phyloP scores from a whole-genome alignment of 768 basidiomycete genomes.

The Leccinum disarticulatum region DNA sequence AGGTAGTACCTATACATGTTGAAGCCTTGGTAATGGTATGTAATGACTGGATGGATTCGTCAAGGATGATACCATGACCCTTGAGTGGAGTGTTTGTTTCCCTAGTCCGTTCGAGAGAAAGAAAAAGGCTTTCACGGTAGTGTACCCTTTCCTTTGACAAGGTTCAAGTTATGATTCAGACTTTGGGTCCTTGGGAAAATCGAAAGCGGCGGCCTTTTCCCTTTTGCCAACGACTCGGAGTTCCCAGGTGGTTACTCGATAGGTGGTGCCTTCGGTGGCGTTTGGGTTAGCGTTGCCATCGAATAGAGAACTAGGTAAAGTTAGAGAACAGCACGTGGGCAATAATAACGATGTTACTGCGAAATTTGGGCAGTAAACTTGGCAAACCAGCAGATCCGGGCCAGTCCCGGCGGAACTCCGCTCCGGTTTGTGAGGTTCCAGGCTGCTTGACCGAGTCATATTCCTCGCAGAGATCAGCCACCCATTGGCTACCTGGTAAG shows the following conservation, averaged over 20 bases:
- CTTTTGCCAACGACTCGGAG: conserved; percentile 70
- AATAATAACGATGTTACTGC: conserved; percentile 17
- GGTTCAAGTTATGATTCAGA: not conserved
- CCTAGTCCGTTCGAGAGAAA: conserved; percentile 71
- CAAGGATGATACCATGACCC: too few species aligned
- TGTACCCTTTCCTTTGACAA: conserved; percentile 53
- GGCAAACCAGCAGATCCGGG: too few species aligned
- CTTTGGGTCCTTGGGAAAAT: conserved; percentile 81
- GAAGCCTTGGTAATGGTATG: too few species aligned
- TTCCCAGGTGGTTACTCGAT: conserved; percentile 71
- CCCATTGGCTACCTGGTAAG: too few species aligned
- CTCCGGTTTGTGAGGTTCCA: too few species aligned
- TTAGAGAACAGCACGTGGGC: conserved; percentile 13
- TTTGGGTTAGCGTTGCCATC: conserved; percentile 31
- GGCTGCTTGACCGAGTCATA: too few species aligned
- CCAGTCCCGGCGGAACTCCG: too few species aligned
- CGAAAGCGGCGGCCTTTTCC: conserved; percentile 81
- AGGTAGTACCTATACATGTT: too few species aligned
- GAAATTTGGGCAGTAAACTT: not conserved
- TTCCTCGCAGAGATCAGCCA: too few species aligned
- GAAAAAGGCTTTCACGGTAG: conserved; percentile 84
- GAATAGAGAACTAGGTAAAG: not conserved
- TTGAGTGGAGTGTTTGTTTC: too few species aligned
- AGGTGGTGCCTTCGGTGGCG: conserved; percentile 50
- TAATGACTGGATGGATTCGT: too few species aligned